phyloP scores from a whole-genome alignment of 352 stramenopile genomes.

The Phytophthora tentaculata region DNA sequence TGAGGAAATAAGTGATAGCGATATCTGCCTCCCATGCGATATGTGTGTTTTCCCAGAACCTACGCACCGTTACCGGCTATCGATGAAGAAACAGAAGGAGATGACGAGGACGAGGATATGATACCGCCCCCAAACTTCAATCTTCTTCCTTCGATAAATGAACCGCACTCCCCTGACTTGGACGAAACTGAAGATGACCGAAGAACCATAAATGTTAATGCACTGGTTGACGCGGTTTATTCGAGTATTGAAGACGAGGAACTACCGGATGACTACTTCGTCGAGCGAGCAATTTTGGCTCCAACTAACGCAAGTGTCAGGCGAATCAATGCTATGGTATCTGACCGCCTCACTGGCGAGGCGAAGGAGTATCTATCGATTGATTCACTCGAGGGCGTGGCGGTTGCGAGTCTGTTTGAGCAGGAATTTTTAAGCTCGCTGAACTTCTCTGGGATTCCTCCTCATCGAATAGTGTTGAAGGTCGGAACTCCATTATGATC shows the following conservation, averaged over 20 bases:
- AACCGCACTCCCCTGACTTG: background rate
- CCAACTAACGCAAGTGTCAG: too few species aligned
- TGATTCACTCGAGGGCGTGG: too few species aligned
- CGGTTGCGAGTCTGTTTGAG: background rate
- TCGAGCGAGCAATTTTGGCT: too few species aligned
- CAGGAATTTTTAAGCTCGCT: constrained; percentile 3
- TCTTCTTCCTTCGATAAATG: background rate
- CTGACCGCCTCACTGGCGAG: too few species aligned
- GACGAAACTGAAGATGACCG: too few species aligned
- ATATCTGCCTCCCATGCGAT: too few species aligned
- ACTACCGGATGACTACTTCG: too few species aligned
- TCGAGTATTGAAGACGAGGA: background rate
- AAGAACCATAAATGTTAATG: background rate
- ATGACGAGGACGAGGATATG: background rate
- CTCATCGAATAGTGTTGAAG: background rate
- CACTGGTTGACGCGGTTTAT: background rate
- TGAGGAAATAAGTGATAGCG: too few species aligned
- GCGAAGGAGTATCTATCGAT: too few species aligned
- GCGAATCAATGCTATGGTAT: too few species aligned
- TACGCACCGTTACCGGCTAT: background rate
- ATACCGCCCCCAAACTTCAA: background rate
- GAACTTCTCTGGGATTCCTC: constrained; percentile 1
- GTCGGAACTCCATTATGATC: too few species aligned
- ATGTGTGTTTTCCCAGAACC: too few species aligned
- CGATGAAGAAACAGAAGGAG: background rate